Base-by-base conservation (phyloP, 2,329 filamentous ascomycete species). In the Sporothrix protearum region DNA sequence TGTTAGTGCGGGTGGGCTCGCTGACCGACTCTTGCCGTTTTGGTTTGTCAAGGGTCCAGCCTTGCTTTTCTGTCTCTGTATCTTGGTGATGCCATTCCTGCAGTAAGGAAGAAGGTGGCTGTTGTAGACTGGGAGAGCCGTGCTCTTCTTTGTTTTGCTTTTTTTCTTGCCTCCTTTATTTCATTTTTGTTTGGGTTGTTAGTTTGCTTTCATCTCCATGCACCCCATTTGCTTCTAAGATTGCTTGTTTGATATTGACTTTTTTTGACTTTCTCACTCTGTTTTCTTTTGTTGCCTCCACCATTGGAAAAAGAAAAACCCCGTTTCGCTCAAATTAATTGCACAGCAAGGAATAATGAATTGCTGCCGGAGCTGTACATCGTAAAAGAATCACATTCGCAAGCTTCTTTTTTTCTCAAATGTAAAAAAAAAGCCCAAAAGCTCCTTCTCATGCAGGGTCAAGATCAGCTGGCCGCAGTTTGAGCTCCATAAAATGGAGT, bases 31-130 rank as follows among this genome's bases (percentile, higher is more conserved):
- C 19, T 64, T 64, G 59, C 59, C 33, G 36, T 25, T 42, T 63
- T 42, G 57, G 55, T 42, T 63, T 63, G 36, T 63, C 36, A 42
- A 42, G n/a, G 59, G 59, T 45, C 36, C n/a, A 64, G 36, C 36
- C 36, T 64, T 64, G 36, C n/a, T 45, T 45, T 45, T 42, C 36
- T 42, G 12, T 7, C 3, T 33, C 2, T 28, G 9, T 42, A 64
- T 64, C 10, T 45, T 42, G 57, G 33, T 63, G 57, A 63, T 63
- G 33, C 19, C 33, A 63, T 42, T n/a, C 57, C 16, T 63, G 57
- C 16, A 57, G 55, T 64, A 14, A 8, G 16, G n/a, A 16, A 16
- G 36, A 64, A 64, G 45, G 36, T 45, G 59, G n/a, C 22, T 64
- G 59, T 64, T 4, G 16, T 7, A 36, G 28, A 42, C 12, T 30